Base-by-base conservation (phyloP, 495 filamentous ascomycete genomes). In the Cudoniella acicularis region DNA sequence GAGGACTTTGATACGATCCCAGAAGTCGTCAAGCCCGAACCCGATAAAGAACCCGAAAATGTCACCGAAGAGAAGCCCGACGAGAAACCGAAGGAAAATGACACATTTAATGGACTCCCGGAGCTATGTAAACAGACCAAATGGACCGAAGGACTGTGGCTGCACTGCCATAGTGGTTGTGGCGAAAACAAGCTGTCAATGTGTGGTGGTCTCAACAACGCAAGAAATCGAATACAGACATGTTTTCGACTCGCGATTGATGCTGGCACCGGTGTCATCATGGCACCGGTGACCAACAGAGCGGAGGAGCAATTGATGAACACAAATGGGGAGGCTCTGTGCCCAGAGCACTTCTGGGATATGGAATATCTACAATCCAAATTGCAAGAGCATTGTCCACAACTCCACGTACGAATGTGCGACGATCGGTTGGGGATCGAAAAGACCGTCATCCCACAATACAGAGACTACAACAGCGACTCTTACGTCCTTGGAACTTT, bases 91-190 rank as follows among this genome's bases (percentile, higher is more conserved):
- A 18, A 51, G 9, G 25, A 43, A 26, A 23, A 47, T 16, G 56
- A 59, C 1, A 45, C 18, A 17, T 59, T 62, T 27, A 27, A 54
- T 10, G 17, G 21, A 22, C 18, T 58, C 23, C 49, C 10, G 1
- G 40, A 55, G 10, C 50, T 59, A 17, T 59, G 61, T 51, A 36
- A 46, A 17, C 21, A 59, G 24, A 64, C 46, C 9, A 30, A 45
- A 53, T 62, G 47, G 53, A 62, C 59, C 11, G 51, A 57, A 46
- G 59, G 59, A 10, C 18, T 62, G 21, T 62, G 54, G 53, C 53
- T 62, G 24, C 53, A 62, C 52, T 62, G 59, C 40, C 59, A 62
- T 40, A 52, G 20, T 30, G 49, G n/a, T 16, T 53, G 59, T 30
- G 52, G 45, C 1, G 22, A 47, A 23, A 59, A 54, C 24, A 45